Base-by-base conservation (phyloP, 2,329 filamentous ascomycete species). In the Monosporascus cannonballus region DNA sequence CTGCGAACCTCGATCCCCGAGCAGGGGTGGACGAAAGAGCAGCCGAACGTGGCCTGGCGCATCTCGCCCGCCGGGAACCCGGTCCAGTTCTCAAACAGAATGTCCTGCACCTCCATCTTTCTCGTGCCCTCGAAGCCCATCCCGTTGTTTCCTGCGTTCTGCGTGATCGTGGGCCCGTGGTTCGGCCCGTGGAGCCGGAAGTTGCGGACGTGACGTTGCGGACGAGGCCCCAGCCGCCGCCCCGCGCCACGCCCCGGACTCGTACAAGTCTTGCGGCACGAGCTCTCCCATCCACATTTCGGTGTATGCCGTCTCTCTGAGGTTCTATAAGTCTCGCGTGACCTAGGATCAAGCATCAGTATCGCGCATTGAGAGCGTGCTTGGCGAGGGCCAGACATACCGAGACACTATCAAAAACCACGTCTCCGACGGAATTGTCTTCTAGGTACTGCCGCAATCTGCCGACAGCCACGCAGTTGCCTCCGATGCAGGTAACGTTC, bases 401-500 rank as follows among this genome's bases (percentile, higher is more conserved):
- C 15, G 67, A 71, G 34, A 74, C 76, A 34, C 79, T 67, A 51
- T 73, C 72, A 11, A 82, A 64, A 0, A 68, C 54, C 3, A 81
- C 70, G 52, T 81, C 78, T 36, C 69, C 68, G 1, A 81, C 79
- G 11, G 70, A 74, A 2, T 72, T 72, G 57, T 81, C 78, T 57
- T 80, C 77, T 2, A 77, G 68, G 54, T 82, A 82, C 58, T 82
- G 79, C 2, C 78, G 78, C 1, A 82, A 67, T 55, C 71, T 75
- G 2, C 79, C 79, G 39, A 82, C 77, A 4, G 79, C 78, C 27
- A 81, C 76, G 17, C 79, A 79, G 54, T 82, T 82, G 3, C 78
- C 78, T 14, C 76, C 75, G 42, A 72, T 71, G 51, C 79, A 79
- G 20, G 75, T 47, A 41, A 75, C 74, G 51, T 80, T 80, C 25